Percentiles rank a stretch among this genome's conserved stretches.
Conservation (phyloP, 163 green algal genomes). For the Coccomyxa subellipsoidea region DNA sequence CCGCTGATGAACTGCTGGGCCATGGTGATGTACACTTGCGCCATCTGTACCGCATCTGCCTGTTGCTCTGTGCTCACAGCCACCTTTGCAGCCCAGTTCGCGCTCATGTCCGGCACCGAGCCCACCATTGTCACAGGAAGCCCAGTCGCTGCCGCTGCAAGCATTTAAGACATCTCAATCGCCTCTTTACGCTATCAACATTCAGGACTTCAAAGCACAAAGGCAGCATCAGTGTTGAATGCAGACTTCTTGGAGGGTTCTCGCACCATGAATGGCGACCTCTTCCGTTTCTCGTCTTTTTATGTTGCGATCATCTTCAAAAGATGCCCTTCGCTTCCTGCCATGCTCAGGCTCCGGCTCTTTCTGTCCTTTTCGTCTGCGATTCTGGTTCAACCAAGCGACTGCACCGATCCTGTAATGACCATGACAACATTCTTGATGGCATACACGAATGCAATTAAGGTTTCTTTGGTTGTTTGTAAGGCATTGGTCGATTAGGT, state of each 20-base stretch:
- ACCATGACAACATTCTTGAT: neutral
- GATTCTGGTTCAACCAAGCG: neutral
- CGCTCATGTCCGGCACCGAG: neutral
- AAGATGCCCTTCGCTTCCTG: neutral
- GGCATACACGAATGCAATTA: no score
- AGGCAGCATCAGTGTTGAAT: no score
- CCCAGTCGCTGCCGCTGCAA: neutral
- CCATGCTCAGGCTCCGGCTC: neutral
- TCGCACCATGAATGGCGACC: neutral
- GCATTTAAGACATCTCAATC: neutral
- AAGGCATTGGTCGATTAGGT: no score
- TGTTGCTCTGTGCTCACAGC: neutral
- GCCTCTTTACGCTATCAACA: neutral
- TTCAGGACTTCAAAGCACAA: conserved; percentile 10
- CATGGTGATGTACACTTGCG: neutral
- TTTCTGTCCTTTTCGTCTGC: neutral
- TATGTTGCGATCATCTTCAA: neutral
- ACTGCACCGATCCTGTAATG: neutral
- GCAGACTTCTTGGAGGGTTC: neutral
- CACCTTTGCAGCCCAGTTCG: neutral
- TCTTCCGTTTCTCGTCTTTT: neutral
- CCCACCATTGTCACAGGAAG: neutral
- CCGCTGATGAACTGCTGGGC: neutral
- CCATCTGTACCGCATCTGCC: neutral
- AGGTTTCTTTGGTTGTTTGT: no score